Conservation (phyloP, 768 basidiomycete genomes). For the Psilocybe sp. region DNA sequence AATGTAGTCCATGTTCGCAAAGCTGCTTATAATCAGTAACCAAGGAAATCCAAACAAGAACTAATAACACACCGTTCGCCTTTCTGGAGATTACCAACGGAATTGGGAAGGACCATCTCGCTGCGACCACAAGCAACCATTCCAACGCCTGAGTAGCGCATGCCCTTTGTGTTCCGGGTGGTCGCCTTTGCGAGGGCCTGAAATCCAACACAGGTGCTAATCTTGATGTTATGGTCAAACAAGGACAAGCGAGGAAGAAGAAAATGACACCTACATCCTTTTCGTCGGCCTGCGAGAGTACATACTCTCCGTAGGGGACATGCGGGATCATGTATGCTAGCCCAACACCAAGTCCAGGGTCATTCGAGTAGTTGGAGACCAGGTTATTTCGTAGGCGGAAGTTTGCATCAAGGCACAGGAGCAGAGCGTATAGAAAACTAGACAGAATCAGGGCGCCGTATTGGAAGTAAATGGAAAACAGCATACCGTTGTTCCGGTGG, state of each 20-base stretch:
- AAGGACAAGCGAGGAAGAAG: neutral
- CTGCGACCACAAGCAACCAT: constrained; percentile 2
- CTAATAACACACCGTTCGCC: constrained; percentile 29
- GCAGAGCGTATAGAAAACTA: constrained; percentile 23
- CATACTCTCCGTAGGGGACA: no score
- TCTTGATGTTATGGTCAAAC: neutral
- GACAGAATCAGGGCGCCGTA: neutral
- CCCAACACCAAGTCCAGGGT: no score
- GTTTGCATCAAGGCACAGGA: constrained; percentile 17
- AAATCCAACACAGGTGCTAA: constrained; percentile 14
- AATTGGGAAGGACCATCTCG: no score
- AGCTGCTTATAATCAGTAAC: neutral
- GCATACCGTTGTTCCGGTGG: constrained; percentile 6
- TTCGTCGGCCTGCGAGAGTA: constrained; percentile 4
- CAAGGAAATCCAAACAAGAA: no score
- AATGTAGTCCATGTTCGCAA: constrained; percentile 16
- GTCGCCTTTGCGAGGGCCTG: constrained; percentile 8
- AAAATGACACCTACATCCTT: constrained; percentile 6
- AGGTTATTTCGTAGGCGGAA: no score
- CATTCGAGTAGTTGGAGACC: no score
- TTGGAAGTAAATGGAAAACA: neutral
- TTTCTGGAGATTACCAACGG: constrained; percentile 29
- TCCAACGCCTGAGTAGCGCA: constrained; percentile 13
- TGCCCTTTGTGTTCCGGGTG: constrained; percentile 5
- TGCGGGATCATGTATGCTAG: no score